These are phyloP conservation scores for Piper longum DNA, from an alignment of 164 flowering plant species.

Conservation along the genomic window DNA sequence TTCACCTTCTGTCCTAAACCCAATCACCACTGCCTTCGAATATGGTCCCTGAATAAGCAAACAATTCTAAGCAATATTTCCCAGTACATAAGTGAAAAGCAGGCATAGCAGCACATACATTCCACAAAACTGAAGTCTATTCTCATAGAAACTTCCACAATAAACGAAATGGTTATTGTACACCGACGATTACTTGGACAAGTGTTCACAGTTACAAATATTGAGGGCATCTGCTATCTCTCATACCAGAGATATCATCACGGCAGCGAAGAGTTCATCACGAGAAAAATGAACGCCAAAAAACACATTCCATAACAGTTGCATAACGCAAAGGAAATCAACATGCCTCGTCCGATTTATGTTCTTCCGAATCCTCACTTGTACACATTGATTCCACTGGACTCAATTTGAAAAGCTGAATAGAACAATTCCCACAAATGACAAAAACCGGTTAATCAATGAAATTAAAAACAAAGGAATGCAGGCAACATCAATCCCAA, in stretches of 20 bases:
- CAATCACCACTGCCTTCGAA: slow-evolving; percentile 53
- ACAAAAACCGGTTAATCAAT: no score
- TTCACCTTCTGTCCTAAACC: slow-evolving; percentile 66
- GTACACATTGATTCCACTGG: slow-evolving; percentile 48
- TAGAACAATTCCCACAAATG: background rate
- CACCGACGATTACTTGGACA: no score
- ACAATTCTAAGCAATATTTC: background rate
- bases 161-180: no score
- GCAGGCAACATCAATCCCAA: background rate
- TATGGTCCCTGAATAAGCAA: slow-evolving; percentile 42
- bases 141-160: no score
- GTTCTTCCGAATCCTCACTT: slow-evolving; percentile 25
- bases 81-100: background rate
- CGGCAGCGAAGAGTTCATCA: no score
- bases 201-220: no score
- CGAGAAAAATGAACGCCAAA: no score
- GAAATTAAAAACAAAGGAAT: background rate
- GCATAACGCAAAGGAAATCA: background rate
- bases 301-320: no score
- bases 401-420: slow-evolving; percentile 58
- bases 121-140: no score
- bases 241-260: no score
- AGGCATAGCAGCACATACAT: no score
- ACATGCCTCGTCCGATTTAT: slow-evolving; percentile 26
- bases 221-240: no score